phyloP scores from a whole-genome alignment of 192 early-diverging fungal species.

The Pilaira anomala region DNA sequence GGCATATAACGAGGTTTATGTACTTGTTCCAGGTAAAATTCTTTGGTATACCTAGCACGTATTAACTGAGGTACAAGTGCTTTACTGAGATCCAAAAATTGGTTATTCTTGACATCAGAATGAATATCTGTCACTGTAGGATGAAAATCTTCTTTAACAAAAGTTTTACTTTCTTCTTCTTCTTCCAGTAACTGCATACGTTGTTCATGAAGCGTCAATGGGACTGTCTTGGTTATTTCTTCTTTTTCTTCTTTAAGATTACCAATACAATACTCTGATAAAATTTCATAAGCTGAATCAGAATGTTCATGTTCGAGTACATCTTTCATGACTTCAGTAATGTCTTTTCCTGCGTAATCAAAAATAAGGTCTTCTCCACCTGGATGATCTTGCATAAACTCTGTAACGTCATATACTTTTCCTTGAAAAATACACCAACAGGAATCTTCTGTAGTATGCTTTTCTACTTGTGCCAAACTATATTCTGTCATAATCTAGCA shows the following conservation, averaged over 20 bases:
- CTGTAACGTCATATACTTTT: constrained; percentile 86
- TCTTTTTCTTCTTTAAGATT: constrained; percentile 16
- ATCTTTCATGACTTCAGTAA: constrained; percentile 79
- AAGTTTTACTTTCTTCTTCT: constrained; percentile 33
- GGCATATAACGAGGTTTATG: constrained; percentile 84
- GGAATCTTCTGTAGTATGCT: constrained; percentile 65
- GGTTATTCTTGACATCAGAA: constrained; percentile 48
- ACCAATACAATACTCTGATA: constrained; percentile 83
- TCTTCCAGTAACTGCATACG: constrained; percentile 25
- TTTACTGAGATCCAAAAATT: constrained; percentile 79
- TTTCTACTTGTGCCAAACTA: constrained; percentile 38
- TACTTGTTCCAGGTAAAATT: constrained; percentile 86
- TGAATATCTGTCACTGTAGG: constrained; percentile 46
- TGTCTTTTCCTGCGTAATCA: constrained; percentile 84
- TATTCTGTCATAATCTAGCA: too few relatives aligned
- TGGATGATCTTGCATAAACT: constrained; percentile 88
- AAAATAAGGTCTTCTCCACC: constrained; percentile 88
- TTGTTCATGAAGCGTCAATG: constrained; percentile 16
- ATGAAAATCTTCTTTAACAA: constrained; percentile 37
- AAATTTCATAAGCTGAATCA: constrained; percentile 80
- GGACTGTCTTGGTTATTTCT: neutral
- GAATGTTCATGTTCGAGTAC: constrained; percentile 73
- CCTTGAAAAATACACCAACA: constrained; percentile 81
- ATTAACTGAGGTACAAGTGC: constrained; percentile 85
- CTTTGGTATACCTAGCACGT: constrained; percentile 66